phyloP scores from a whole-genome alignment of 495 filamentous ascomycete genomes.

The Aspergillus sclerotioniger region DNA sequence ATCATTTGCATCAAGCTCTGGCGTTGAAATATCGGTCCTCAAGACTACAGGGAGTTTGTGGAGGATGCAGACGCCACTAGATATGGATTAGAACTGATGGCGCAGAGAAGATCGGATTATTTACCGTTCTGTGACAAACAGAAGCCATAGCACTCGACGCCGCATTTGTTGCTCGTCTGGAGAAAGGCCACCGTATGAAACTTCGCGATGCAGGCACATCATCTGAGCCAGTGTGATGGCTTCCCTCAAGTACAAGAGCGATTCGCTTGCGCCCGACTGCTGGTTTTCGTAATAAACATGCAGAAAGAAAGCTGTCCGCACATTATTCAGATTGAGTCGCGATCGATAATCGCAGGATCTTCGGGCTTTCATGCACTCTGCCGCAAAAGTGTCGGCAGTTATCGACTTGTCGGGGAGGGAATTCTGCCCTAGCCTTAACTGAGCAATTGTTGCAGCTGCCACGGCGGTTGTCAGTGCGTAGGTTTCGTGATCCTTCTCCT shows the following conservation, averaged over 20 bases:
- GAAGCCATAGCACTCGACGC: conserved; percentile 42
- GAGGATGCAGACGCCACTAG: conserved; percentile 40
- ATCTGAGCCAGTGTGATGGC: conserved; percentile 47
- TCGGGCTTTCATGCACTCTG: conserved; percentile 18
- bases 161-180: conserved; percentile 34
- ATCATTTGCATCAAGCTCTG: conserved; percentile 29
- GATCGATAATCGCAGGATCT: conserved; percentile 16
- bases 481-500: conserved; percentile 33
- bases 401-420: conserved; percentile 21
- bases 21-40: conserved; percentile 32
- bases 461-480: conserved; percentile 42
- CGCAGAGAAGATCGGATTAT: neutral
- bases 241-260: conserved; percentile 41
- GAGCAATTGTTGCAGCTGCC: conserved; percentile 44
- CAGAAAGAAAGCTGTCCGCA: conserved; percentile 44
- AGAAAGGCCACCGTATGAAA: conserved; percentile 29
- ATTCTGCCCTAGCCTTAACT: conserved; percentile 36
- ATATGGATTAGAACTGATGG: neutral
- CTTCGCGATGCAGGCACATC: conserved; percentile 38
- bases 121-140: conserved; percentile 47
- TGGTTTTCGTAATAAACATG: conserved; percentile 48
- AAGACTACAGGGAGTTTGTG: conserved; percentile 43
- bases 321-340: conserved; percentile 18
- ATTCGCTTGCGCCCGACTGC: conserved; percentile 37
- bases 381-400: conserved; percentile 19